A percentile compares a stretch with the other conserved stretches of the same genome.
phyloP scores from a whole-genome alignment of 2,329 filamentous ascomycete species.

The Chaetomium olivaceum region DNA sequence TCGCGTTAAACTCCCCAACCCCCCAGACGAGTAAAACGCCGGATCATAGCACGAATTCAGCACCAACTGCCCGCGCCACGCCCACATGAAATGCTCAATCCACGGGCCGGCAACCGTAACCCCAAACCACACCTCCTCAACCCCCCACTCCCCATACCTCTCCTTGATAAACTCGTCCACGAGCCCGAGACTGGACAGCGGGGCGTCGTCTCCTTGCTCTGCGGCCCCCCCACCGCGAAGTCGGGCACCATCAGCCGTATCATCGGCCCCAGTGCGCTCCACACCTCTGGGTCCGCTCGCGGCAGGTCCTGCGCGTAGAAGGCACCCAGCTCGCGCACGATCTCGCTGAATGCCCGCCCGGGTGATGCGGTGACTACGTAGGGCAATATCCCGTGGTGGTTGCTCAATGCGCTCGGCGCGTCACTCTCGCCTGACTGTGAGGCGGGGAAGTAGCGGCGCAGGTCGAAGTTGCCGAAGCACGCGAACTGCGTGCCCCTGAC shows the following conservation, averaged over 20 bases:
- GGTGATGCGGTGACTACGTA: neutral
- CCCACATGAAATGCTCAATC: neutral
- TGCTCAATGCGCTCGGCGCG: neutral
- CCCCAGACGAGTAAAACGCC: neutral
- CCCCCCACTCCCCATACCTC: neutral
- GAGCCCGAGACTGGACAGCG: neutral
- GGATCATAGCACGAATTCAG: neutral
- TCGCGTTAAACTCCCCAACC: neutral
- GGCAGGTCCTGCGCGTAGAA: neutral
- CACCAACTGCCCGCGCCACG: neutral
- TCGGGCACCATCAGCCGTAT: neutral
- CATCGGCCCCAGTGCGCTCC: neutral
- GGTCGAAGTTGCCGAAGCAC: neutral
- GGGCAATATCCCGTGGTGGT: neutral
- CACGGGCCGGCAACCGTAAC: neutral
- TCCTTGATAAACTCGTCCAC: neutral
- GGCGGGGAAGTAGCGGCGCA: neutral
- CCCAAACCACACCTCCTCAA: neutral
- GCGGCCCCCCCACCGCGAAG: neutral
- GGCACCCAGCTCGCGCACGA: neutral
- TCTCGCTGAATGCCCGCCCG: neutral
- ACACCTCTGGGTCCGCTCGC: neutral
- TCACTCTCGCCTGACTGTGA: neutral
- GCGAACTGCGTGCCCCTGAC: neutral
- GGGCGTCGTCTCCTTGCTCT: neutral